Evolutionary conservation across 2,329 filamentous ascomycete genomes (phyloP).

Genomic region (Hypomyces perniciosus): DNA sequence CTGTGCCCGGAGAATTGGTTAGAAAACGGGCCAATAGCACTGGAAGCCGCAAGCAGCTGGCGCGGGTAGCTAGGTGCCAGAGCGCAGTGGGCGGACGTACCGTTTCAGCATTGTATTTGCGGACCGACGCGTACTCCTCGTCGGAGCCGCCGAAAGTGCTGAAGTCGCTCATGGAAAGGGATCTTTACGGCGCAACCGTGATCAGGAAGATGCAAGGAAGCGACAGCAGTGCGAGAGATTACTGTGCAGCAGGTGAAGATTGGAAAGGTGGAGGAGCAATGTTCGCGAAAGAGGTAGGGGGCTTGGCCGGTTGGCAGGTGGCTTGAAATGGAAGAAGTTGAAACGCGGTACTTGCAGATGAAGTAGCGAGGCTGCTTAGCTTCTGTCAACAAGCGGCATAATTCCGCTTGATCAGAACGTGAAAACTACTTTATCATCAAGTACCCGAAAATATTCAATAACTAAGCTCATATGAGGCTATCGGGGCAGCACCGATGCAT

Average conservation of each 20-base stretch:
- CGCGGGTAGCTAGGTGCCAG: background rate
- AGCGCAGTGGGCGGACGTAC: slow-evolving; percentile 40
- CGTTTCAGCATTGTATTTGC: slow-evolving; percentile 69
- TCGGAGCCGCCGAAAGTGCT: slow-evolving; percentile 64
- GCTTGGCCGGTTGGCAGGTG: slow-evolving; percentile 4
- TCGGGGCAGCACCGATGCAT: background rate
- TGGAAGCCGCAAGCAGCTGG: background rate
- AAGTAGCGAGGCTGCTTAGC: background rate
- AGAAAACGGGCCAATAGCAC: slow-evolving; percentile 13
- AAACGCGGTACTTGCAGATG: slow-evolving; percentile 1
- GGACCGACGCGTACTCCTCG: slow-evolving; percentile 77
- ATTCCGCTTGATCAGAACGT: background rate
- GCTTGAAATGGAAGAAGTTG: background rate
- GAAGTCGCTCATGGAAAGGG: slow-evolving; percentile 61
- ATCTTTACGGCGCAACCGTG: background rate
- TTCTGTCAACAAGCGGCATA: background rate
- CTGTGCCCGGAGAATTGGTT: slow-evolving; percentile 28
- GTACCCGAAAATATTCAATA: background rate
- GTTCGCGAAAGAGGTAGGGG: slow-evolving; percentile 5
- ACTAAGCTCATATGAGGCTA: background rate
- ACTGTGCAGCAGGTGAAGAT: slow-evolving; percentile 5
- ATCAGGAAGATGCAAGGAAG: background rate
- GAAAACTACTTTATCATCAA: background rate
- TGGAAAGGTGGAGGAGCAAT: slow-evolving; percentile 5
- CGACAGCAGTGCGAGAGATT: background rate